phyloP scores from a whole-genome alignment of 192 early-diverging fungal genomes.

The Backusella parvicylindrica region DNA sequence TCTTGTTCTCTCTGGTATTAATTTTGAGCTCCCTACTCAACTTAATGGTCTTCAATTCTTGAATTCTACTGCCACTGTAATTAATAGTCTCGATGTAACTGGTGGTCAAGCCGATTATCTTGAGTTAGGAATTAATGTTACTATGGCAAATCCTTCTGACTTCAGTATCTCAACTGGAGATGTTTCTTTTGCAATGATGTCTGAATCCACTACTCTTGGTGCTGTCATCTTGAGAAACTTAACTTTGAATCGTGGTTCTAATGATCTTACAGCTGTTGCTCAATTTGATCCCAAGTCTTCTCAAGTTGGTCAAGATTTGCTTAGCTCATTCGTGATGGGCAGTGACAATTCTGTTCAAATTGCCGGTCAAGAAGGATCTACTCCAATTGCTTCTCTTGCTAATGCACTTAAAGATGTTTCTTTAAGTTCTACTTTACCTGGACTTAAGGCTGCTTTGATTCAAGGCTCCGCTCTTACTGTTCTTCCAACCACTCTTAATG shows the following conservation, averaged over 20 bases:
- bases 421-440: conserved; percentile 47
- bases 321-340: conserved; percentile 48
- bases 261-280: conserved; percentile 34
- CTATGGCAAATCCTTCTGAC: conserved; percentile 41
- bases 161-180: conserved; percentile 49
- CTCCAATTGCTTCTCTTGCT: conserved; percentile 41
- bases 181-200: conserved; percentile 44
- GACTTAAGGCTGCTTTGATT: conserved; percentile 43
- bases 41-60: conserved; percentile 57
- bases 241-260: conserved; percentile 40
- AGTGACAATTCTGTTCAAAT: conserved; percentile 38
- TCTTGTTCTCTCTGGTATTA: conserved; percentile 46
- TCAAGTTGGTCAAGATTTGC: conserved; percentile 39
- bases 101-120: conserved; percentile 44
- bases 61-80: conserved; percentile 43
- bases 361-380: conserved; percentile 37
- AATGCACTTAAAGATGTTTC: conserved; percentile 40
- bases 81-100: conserved; percentile 50
- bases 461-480: conserved; percentile 41
- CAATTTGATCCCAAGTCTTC: conserved; percentile 44
- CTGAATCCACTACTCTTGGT: conserved; percentile 42
- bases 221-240: conserved; percentile 41
- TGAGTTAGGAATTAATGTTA: conserved; percentile 34
- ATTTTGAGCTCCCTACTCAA: conserved; percentile 46
- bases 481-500: conserved; percentile 37